Conservation (phyloP, 306 rosid genomes). For the Lotus japonicus region DNA sequence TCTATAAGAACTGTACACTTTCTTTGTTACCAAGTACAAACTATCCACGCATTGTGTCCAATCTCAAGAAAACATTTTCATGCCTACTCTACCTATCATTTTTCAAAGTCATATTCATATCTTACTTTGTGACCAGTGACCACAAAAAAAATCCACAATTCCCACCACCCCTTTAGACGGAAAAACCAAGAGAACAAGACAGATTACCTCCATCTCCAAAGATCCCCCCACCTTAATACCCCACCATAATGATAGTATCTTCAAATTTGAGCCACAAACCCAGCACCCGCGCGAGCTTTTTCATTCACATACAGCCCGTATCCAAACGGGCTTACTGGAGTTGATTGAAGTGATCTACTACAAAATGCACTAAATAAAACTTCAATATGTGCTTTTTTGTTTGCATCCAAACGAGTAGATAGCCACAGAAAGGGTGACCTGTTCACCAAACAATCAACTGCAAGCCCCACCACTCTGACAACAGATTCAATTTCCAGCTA, state of each 20-base stretch:
- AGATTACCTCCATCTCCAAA: conserved; percentile 43
- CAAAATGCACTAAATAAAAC: too few species aligned
- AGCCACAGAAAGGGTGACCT: conserved; percentile 16
- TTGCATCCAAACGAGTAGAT: too few species aligned
- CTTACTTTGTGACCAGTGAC: conserved; percentile 33
- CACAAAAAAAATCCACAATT: conserved; percentile 23
- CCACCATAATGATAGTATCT: conserved; percentile 34
- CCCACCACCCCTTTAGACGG: not conserved
- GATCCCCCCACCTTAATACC: conserved; percentile 17
- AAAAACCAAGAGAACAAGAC: conserved; percentile 1
- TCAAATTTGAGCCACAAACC: conserved; percentile 44
- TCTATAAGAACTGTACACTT: conserved; percentile 59
- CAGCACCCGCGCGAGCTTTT: conserved; percentile 3
- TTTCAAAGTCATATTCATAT: conserved; percentile 33
- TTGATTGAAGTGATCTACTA: too few species aligned
- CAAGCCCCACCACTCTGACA: not conserved
- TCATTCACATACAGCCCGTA: not conserved
- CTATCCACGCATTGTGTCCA: conserved; percentile 29
- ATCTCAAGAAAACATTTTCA: conserved; percentile 27
- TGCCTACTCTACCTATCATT: conserved; percentile 29
- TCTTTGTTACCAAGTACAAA: conserved; percentile 26
- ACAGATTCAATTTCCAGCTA: not conserved
- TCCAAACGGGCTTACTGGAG: too few species aligned
- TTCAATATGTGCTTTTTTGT: too few species aligned
- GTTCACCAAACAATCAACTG: not conserved